phyloP scores from a whole-genome alignment of 1,284 basidiomycete species.

The Takashimella tepidaria region DNA sequence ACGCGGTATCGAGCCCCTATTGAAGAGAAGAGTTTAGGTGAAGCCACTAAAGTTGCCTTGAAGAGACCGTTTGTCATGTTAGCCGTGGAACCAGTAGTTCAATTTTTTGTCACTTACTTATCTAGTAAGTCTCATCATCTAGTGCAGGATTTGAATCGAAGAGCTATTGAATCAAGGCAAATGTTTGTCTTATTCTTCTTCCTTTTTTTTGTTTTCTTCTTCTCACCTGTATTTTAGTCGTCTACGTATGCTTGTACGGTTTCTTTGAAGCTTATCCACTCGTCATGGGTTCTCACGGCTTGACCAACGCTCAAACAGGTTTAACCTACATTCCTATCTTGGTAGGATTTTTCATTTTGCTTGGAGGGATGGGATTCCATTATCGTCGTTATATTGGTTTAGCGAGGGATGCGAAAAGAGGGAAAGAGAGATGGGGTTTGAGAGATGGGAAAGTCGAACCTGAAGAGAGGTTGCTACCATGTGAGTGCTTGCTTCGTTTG shows the following conservation, averaged over 20 bases:
- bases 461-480: slow-evolving; percentile 24
- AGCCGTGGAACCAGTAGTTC: slow-evolving; percentile 20
- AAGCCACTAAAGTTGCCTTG: slow-evolving; percentile 18
- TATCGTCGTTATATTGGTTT: slow-evolving; percentile 19
- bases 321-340: slow-evolving; percentile 60
- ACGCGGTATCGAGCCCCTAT: slow-evolving; percentile 19
- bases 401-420: slow-evolving; percentile 15
- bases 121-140: slow-evolving; percentile 18
- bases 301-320: slow-evolving; percentile 53
- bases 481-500: slow-evolving; percentile 18
- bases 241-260: slow-evolving; percentile 47
- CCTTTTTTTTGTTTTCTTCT: too few relatives aligned
- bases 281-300: slow-evolving; percentile 41
- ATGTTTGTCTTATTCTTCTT: too few relatives aligned
- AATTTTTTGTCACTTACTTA: slow-evolving; percentile 24
- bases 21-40: slow-evolving; percentile 22
- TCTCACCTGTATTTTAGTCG: slow-evolving; percentile 18
- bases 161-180: too few relatives aligned
- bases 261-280: slow-evolving; percentile 64
- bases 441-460: slow-evolving; percentile 22
- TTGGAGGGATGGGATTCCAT: slow-evolving; percentile 13
- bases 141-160: too few relatives aligned
- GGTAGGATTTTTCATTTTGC: slow-evolving; percentile 37
- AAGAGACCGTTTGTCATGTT: slow-evolving; percentile 26
- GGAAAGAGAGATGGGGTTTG: slow-evolving; percentile 19